Evolutionary conservation across 1,284 basidiomycete species (phyloP).

Genomic region (Bjerkandera adusta): DNA sequence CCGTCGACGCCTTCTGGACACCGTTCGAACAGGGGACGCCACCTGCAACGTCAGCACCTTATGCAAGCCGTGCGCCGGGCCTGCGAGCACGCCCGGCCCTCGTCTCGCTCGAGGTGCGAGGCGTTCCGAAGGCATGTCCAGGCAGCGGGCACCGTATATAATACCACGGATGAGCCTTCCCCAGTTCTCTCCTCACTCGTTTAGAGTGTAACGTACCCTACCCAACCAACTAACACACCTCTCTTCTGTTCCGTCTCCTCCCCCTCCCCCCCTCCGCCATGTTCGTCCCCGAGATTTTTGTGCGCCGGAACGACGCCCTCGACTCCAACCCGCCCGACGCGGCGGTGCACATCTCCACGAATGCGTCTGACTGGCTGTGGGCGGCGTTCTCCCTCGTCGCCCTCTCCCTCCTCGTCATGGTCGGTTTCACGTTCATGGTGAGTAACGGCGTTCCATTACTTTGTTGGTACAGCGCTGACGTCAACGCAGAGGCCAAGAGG

Average conservation of each 20-base stretch:
- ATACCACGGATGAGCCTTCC: not conserved
- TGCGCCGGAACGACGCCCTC: conserved; percentile 14
- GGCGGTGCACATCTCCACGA: conserved; percentile 17
- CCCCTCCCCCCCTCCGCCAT: conserved; percentile 4
- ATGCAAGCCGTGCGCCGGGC: not conserved
- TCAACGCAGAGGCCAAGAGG: conserved; percentile 20
- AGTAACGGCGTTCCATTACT: not conserved
- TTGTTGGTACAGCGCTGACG: not conserved
- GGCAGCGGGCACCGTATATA: not conserved
- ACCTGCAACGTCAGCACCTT: too few species aligned
- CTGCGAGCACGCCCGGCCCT: not conserved
- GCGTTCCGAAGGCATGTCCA: not conserved
- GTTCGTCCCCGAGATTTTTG: conserved; percentile 7
- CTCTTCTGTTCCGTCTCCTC: not conserved
- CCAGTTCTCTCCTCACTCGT: not conserved
- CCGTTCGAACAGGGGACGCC: not conserved
- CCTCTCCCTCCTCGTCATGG: conserved; percentile 14
- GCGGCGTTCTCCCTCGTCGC: conserved; percentile 23
- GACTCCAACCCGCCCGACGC: conserved; percentile 20
- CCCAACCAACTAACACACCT: not conserved
- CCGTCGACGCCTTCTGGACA: conserved; percentile 3
- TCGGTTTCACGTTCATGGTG: conserved; percentile 17
- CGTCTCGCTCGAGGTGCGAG: not conserved
- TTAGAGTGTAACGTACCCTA: not conserved
- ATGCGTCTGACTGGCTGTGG: conserved; percentile 24